Conservation (phyloP, 1,284 basidiomycete genomes). For the Coniophora puteana region DNA sequence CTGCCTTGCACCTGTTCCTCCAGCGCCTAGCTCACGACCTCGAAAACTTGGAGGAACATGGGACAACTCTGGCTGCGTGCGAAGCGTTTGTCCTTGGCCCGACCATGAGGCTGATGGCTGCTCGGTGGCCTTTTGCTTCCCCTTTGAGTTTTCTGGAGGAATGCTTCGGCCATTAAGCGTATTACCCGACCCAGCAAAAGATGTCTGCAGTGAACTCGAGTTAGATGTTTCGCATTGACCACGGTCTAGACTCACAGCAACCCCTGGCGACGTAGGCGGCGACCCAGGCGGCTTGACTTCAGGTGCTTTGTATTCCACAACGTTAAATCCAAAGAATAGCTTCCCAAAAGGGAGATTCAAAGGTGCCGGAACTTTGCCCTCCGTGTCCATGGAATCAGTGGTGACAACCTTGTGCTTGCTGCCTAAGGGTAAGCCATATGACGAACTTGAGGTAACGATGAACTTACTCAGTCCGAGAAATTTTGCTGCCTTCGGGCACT, state of each 20-base stretch:
- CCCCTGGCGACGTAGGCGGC: slow-evolving; percentile 18
- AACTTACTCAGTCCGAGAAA: slow-evolving; percentile 83
- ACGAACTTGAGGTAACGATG: background rate
- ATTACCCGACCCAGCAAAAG: slow-evolving; percentile 51
- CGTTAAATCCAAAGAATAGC: slow-evolving; percentile 90
- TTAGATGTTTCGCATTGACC: background rate
- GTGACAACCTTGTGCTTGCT: slow-evolving; percentile 88
- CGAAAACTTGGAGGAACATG: slow-evolving; percentile 30
- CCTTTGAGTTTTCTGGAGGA: slow-evolving; percentile 22
- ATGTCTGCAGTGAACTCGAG: slow-evolving; percentile 20
- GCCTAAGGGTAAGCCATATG: slow-evolving; percentile 12
- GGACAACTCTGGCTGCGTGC: slow-evolving; percentile 34
- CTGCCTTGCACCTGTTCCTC: slow-evolving; percentile 51
- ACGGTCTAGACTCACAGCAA: slow-evolving; percentile 18
- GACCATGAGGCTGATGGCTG: slow-evolving; percentile 35
- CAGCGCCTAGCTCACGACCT: slow-evolving; percentile 42
- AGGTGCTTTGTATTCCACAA: slow-evolving; percentile 65
- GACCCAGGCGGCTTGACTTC: slow-evolving; percentile 25
- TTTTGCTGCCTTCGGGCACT: slow-evolving; percentile 81
- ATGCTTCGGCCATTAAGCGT: slow-evolving; percentile 50
- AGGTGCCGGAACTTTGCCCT: slow-evolving; percentile 83
- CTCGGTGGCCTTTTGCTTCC: slow-evolving; percentile 56
- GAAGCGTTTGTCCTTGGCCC: slow-evolving; percentile 59
- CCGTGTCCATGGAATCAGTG: slow-evolving; percentile 73
- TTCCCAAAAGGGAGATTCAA: slow-evolving; percentile 91